Evolutionary conservation across 306 rosid genomes (phyloP).

Genomic region (Herpetospermum pedunculosum): DNA sequence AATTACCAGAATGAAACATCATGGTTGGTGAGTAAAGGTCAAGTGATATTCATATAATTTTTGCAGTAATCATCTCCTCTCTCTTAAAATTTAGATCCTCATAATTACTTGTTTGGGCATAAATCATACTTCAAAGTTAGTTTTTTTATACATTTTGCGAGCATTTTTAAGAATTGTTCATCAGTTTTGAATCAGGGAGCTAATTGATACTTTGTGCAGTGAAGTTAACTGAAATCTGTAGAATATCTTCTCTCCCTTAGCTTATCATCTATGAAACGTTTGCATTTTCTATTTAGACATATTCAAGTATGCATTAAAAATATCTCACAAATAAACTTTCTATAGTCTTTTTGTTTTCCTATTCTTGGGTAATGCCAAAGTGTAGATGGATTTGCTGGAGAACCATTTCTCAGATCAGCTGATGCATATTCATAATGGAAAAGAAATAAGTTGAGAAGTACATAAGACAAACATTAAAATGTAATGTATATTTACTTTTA

Average conservation of each 20-base stretch:
- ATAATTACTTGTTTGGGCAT: background rate
- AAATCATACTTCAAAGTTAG: background rate
- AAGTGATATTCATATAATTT: background rate
- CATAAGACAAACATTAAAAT: background rate
- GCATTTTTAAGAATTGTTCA: background rate
- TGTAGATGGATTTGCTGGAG: background rate
- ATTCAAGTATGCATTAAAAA: background rate
- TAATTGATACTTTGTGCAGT: background rate
- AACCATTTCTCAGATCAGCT: background rate
- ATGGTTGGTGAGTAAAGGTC: conserved; percentile 73
- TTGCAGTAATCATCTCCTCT: background rate
- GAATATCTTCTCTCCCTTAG: background rate
- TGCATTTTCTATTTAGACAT: background rate
- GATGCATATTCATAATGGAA: background rate
- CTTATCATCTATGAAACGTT: background rate
- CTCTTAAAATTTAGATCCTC: background rate
- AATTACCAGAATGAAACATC: conserved; percentile 82
- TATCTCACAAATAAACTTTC: background rate
- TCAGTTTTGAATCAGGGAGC: background rate
- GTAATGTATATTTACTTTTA: background rate
- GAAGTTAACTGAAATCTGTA: background rate
- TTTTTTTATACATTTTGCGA: background rate
- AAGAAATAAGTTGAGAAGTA: background rate
- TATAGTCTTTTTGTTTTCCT: background rate
- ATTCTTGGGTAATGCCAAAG: background rate